Base-by-base conservation (phyloP, 2,329 filamentous ascomycete species). In the Epichloe elymi region DNA sequence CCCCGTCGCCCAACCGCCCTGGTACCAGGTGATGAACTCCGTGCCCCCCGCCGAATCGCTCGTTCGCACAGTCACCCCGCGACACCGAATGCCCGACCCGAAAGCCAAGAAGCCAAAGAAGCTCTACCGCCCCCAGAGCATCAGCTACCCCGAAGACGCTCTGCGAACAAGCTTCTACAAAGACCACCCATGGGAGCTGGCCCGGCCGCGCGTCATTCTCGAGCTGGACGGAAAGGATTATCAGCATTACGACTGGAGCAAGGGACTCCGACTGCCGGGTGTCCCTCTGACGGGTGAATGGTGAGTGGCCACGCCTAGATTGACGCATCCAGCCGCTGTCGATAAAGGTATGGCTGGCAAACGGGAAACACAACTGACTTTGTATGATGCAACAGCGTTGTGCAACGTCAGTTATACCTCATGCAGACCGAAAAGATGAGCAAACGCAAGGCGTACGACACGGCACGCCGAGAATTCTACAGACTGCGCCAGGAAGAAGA, bases 111-210 rank as follows among this genome's bases (percentile, higher is more conserved):
- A 75, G 64, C 75, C 85, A 33, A 88, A 81, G 67, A 80, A 82
- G 59, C 71, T 95, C 60, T 97, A 90, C 73, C 80, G 83, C 59
- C 93, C 93, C 1, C 79, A 89, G 57, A 70, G 74, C 52, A 83
- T 98, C 56, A 72, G 71, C 50, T 96, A 93, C 65, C 80, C 85
- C 54, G 93, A 98, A 67, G 93, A 98, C 68, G 69, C 72, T 54
- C 74, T 98, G 61, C 83, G 93, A 56, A 74, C 70, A 58, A 80
- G 83, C 30, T 98, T 97, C 71, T 98, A 87, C 73, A 81, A 77
- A 62, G 91, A 98, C 67, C 93, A 98, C 65, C 93, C 93, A 5
- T 98, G 93, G 93, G 93, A 98, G 70, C 72, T 98, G 63, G 93
- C 93, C 17, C 78, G 91, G 55, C 93, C 93, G 50, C 78, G 88